Evolutionary conservation across 169 alveolate genomes (phyloP).

Genomic region (Plasmodium gonderi): DNA sequence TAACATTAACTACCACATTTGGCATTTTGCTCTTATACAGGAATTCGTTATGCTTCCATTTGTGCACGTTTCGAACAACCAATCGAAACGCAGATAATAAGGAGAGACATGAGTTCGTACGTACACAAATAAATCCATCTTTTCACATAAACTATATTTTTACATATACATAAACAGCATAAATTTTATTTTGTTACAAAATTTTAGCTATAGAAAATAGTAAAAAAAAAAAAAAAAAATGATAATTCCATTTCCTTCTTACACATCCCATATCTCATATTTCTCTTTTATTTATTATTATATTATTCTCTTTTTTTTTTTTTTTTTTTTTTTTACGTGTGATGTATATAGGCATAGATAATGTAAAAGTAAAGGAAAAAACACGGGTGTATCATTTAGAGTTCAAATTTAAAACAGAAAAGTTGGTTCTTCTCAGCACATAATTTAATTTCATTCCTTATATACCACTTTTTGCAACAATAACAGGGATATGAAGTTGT

Average conservation of each 20-base stretch:
- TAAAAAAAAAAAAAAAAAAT: no score
- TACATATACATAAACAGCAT: no score
- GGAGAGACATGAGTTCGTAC: background rate
- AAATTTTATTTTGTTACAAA: no score
- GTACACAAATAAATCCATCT: background rate
- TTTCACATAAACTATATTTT: background rate
- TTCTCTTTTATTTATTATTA: no score
- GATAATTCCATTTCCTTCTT: background rate
- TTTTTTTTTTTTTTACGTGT: background rate
- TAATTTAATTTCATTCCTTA: no score
- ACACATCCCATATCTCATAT: background rate
- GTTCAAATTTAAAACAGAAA: background rate
- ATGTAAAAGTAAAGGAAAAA: background rate
- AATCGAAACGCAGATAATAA: background rate
- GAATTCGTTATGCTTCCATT: background rate
- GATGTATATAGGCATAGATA: background rate
- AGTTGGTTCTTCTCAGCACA: background rate
- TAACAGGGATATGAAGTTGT: no score
- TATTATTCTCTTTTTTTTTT: background rate
- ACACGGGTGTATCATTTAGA: background rate
- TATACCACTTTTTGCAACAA: no score
- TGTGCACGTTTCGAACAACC: background rate
- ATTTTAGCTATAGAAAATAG: no score
- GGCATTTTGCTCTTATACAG: background rate
- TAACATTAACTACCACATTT: background rate